Evolutionary conservation across 2,329 filamentous ascomycete species (phyloP), one percentile per base, ranked within the genome.

Genomic region (Sporothrix euskadiensis): DNA sequence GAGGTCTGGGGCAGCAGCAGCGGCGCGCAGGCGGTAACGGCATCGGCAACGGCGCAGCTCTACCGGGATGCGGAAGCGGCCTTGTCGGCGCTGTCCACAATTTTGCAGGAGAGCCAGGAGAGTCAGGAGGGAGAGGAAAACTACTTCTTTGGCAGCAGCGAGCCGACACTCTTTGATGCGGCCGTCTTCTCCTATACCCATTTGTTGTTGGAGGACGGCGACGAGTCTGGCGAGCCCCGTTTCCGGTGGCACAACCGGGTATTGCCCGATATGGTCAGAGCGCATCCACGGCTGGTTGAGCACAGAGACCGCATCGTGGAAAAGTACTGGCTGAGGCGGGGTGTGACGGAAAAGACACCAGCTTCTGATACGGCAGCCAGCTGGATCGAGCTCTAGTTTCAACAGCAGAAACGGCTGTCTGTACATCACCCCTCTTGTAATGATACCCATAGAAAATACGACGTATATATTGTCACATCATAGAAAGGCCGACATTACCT

Each of bases 131-230:
- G 26, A 26, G 26, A 26, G 26, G 77, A 77, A 2, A 74, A 41
- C 61, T 72, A 68, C 54, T 89, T 89, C 79, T 88, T 88, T 73
- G 83, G 79, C 32, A 92, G 94, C 0, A 88, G 89, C 69, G 81
- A 41, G 80, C 93, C 95, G 0, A 89, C 90, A 0, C 79, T 95
- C 32, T 95, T 98, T 77, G 96, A 99, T 82, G 94, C 95, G 7
- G 90, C 89, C 71, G 88, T 98, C 1, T 98, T 98, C 82, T 90
- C 94, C 3, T 99, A 98, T 81, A 94, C 93, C 0, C 89, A 97
- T 81, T 84, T 97, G 69, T 84, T 98, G 71, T 82, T 97, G 70
- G 89, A 92, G 74, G 86, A 89, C 30, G 52, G 39, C 30, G 63
- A 47, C 22, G 41, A 47, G 22, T 8, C 49, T 10, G 47, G 49